Evolutionary conservation across 768 basidiomycete species (phyloP).

Genomic region (Tricholoma sp.): DNA sequence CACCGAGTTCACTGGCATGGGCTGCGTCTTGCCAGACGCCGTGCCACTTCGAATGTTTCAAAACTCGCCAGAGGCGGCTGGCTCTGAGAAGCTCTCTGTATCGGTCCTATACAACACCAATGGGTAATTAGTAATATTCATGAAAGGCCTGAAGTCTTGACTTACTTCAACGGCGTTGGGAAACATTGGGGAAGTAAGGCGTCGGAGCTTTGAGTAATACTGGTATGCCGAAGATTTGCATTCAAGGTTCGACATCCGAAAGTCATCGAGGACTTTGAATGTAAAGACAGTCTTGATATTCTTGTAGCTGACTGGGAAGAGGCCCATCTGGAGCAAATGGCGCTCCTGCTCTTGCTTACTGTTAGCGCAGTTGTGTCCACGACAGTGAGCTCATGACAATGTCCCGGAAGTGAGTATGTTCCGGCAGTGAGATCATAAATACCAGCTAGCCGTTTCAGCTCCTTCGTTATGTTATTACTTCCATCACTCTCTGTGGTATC

Average conservation of each 20-base stretch:
- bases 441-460: too few species aligned
- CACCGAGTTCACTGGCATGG: too few species aligned
- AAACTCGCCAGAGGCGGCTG: constrained; percentile 9
- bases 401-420: too few species aligned
- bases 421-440: not conserved
- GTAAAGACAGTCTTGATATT: constrained; percentile 11
- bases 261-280: constrained; percentile 2
- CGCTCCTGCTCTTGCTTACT: constrained; percentile 9
- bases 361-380: constrained; percentile 1
- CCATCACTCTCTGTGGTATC: not conserved
- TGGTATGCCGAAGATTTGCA: constrained; percentile 12
- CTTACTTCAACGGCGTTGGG: not conserved
- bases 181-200: not conserved
- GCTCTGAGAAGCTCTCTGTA: constrained; percentile 11
- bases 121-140: not conserved
- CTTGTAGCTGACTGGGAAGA: constrained; percentile 1
- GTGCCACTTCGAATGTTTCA: constrained; percentile 9
- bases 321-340: constrained; percentile 8
- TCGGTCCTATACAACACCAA: constrained; percentile 1
- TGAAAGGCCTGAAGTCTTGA: not conserved
- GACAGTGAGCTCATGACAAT: not conserved
- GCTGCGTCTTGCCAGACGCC: too few species aligned
- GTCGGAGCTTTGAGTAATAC: constrained; percentile 9
- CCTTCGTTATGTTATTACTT: not conserved
- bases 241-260: constrained; percentile 9